Conservation (phyloP, 805 yeast species). For the Starmera caribaea region DNA sequence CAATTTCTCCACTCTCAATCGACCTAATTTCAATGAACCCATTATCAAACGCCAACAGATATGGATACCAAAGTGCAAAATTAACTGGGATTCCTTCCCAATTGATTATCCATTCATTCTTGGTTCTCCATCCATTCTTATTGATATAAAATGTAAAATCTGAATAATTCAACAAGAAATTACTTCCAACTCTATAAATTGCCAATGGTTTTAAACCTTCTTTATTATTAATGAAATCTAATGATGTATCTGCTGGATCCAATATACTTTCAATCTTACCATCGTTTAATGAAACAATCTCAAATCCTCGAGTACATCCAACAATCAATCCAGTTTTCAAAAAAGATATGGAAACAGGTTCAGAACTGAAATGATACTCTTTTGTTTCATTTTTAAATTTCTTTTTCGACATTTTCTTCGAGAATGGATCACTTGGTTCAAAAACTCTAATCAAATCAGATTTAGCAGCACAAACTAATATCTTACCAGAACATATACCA, state of each 20-base stretch:
- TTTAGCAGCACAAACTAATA: slow-evolving; percentile 84
- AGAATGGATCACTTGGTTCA: slow-evolving; percentile 77
- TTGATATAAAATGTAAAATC: slow-evolving; percentile 94
- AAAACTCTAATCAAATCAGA: slow-evolving; percentile 75
- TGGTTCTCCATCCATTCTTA: slow-evolving; percentile 91
- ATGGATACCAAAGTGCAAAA: slow-evolving; percentile 92
- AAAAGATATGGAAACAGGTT: slow-evolving; percentile 86
- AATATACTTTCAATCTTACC: slow-evolving; percentile 80
- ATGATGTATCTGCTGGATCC: slow-evolving; percentile 97
- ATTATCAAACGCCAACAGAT: slow-evolving; percentile 81
- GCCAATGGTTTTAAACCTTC: slow-evolving; percentile 85
- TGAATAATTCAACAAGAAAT: slow-evolving; percentile 80
- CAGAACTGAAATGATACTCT: slow-evolving; percentile 77
- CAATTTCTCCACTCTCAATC: slow-evolving; percentile 76
- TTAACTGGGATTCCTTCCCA: slow-evolving; percentile 97
- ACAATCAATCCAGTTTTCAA: slow-evolving; percentile 82
- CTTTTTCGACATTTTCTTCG: slow-evolving; percentile 53
- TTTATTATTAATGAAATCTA: slow-evolving; percentile 82
- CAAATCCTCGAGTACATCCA: slow-evolving; percentile 95
- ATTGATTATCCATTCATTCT: slow-evolving; percentile 85
- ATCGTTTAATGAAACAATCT: slow-evolving; percentile 78
- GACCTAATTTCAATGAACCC: slow-evolving; percentile 88
- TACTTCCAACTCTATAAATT: slow-evolving; percentile 81
- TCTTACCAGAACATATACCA: slow-evolving; percentile 85
- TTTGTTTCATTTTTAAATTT: slow-evolving; percentile 56